Evolutionary conservation across 306 rosid genomes (phyloP).

Genomic region (Prunus fruticosa): DNA sequence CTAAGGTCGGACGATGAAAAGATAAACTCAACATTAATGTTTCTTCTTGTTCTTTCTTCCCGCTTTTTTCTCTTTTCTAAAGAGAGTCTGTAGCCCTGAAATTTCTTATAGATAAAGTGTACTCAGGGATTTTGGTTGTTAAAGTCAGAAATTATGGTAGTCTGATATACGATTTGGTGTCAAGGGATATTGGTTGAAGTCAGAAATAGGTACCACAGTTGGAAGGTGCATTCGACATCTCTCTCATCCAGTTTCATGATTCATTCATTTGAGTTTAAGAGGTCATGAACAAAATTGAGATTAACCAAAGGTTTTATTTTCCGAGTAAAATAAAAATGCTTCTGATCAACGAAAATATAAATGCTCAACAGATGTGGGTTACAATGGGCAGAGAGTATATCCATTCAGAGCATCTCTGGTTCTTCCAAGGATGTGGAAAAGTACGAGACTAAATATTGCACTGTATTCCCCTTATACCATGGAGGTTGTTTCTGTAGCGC

Average conservation of each 20-base stretch:
- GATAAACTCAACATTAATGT: not conserved
- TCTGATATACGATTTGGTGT: not conserved
- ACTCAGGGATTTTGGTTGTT: not conserved
- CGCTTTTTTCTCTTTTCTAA: not conserved
- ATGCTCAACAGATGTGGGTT: not conserved
- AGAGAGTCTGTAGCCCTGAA: not conserved
- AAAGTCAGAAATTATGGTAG: not conserved
- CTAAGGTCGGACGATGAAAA: conserved; percentile 64
- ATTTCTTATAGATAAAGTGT: conserved; percentile 1
- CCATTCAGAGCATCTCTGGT: not conserved
- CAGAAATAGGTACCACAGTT: no score
- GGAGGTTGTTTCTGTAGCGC: not conserved
- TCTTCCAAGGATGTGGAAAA: not conserved
- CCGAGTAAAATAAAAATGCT: not conserved
- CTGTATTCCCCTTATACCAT: not conserved
- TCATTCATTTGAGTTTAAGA: not conserved
- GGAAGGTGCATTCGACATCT: no score
- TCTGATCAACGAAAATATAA: not conserved
- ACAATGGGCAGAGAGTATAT: no score
- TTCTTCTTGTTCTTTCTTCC: not conserved
- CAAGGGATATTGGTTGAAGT: no score
- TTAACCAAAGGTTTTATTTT: not conserved
- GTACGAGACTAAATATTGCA: not conserved
- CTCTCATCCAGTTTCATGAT: not conserved
- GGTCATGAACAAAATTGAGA: not conserved